These are phyloP conservation scores for Domatiomyces globalis DNA, from an alignment of 2,329 filamentous ascomycete genomes.

Conservation along the genomic window DNA sequence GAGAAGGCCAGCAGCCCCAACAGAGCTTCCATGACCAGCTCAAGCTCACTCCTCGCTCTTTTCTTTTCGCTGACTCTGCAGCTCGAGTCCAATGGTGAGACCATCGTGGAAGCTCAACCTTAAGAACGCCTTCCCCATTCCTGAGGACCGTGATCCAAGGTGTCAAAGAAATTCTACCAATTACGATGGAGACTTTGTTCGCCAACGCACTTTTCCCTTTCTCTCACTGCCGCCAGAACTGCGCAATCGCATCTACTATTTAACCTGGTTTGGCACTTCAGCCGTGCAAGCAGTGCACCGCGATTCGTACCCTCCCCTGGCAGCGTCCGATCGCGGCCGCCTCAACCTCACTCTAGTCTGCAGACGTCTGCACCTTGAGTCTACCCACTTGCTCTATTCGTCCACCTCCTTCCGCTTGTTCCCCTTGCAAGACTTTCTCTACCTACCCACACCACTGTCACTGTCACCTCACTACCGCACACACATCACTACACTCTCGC, in stretches of 20 bases:
- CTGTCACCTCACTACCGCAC: slow-evolving; percentile 38
- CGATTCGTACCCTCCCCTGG: slow-evolving; percentile 23
- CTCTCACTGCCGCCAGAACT: slow-evolving; percentile 39
- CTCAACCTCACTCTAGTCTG: slow-evolving; percentile 23
- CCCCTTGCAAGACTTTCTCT: slow-evolving; percentile 36
- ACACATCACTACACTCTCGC: slow-evolving; percentile 39
- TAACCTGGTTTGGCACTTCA: slow-evolving; percentile 8
- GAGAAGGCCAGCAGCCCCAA: background rate
- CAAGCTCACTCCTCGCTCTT: slow-evolving; percentile 2
- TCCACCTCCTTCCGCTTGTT: slow-evolving; percentile 41
- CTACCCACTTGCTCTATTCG: slow-evolving; percentile 37
- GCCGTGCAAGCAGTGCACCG: slow-evolving; percentile 1
- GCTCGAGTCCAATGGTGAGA: slow-evolving; percentile 9
- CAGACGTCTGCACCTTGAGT: slow-evolving; percentile 36
- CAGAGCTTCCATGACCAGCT: slow-evolving; percentile 2
- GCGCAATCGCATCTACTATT: slow-evolving; percentile 32
- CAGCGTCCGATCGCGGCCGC: slow-evolving; percentile 23
- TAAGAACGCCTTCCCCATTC: slow-evolving; percentile 18
- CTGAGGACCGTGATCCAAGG: slow-evolving; percentile 12
- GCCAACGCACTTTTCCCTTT: slow-evolving; percentile 33
- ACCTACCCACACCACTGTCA: slow-evolving; percentile 32
- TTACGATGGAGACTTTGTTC: background rate
- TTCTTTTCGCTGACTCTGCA: background rate
- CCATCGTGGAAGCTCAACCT: slow-evolving; percentile 14
- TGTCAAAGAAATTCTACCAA: slow-evolving; percentile 9